phyloP scores from a whole-genome alignment of 306 rosid genomes.

The Medicago truncatula region DNA sequence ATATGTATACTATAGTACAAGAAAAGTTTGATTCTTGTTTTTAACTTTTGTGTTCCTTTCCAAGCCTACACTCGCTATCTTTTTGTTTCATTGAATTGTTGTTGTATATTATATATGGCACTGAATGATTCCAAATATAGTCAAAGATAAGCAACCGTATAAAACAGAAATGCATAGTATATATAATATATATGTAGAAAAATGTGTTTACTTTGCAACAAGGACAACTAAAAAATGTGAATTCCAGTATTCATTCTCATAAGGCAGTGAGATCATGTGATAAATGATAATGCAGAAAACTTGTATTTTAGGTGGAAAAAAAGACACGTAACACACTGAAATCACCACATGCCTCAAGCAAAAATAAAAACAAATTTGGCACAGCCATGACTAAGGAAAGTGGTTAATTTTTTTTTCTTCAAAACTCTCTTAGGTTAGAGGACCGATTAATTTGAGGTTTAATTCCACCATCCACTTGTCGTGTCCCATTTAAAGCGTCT shows the following conservation, averaged over 20 bases:
- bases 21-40: not conserved
- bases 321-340: too few relatives aligned
- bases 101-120: not conserved
- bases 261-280: constrained; percentile 7
- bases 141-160: constrained; percentile 21
- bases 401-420: too few relatives aligned
- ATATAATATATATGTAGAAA: not conserved
- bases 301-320: too few relatives aligned
- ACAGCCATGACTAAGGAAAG: too few relatives aligned
- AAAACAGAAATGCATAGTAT: not conserved
- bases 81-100: constrained; percentile 22
- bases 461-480: too few relatives aligned
- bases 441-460: too few relatives aligned
- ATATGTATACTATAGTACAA: too few relatives aligned
- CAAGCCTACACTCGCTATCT: constrained; percentile 12
- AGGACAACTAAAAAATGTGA: constrained; percentile 18
- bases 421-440: too few relatives aligned
- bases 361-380: too few relatives aligned
- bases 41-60: constrained; percentile 2
- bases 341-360: too few relatives aligned
- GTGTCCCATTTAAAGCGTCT: too few relatives aligned
- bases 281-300: constrained; percentile 8
- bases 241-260: constrained; percentile 1
- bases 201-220: constrained; percentile 12
- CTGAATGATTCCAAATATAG: constrained; percentile 35